Conservation (phyloP, 2,329 filamentous ascomycete genomes). For the Aspergillus calidoustus region DNA sequence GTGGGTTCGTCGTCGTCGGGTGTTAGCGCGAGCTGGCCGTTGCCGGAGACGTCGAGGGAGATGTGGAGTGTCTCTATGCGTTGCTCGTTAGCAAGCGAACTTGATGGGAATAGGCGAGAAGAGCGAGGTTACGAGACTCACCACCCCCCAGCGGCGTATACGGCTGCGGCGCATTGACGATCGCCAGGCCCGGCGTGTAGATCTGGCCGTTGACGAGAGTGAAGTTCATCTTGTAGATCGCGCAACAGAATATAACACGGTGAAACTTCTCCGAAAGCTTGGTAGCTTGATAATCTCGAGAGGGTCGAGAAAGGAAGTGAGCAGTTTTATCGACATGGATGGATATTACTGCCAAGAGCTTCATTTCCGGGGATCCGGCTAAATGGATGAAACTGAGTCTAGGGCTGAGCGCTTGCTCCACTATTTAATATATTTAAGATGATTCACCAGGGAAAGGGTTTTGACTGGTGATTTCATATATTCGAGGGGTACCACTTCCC, state of each 20-base stretch:
- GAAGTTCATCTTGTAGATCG: constrained; percentile 55
- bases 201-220: constrained; percentile 69
- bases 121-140: constrained; percentile 40
- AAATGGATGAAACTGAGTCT: background rate
- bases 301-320: background rate
- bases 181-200: constrained; percentile 70
- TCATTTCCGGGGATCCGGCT: background rate
- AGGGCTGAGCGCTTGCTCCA: background rate
- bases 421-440: constrained; percentile 1
- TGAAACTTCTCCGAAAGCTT: background rate
- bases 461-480: constrained; percentile 1
- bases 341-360: background rate
- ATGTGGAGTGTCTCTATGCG: constrained; percentile 59
- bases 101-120: background rate
- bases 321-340: background rate
- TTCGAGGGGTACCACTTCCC: background rate
- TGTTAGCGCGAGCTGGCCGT: constrained; percentile 65
- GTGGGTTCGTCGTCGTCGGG: constrained; percentile 52
- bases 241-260: background rate
- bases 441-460: background rate
- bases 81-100: background rate
- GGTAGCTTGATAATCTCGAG: too few species aligned
- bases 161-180: constrained; percentile 69
- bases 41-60: constrained; percentile 68
- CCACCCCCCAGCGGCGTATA: constrained; percentile 67